phyloP scores from a whole-genome alignment of 2,329 filamentous ascomycete species.

The Neopestalotiopsis sp. region DNA sequence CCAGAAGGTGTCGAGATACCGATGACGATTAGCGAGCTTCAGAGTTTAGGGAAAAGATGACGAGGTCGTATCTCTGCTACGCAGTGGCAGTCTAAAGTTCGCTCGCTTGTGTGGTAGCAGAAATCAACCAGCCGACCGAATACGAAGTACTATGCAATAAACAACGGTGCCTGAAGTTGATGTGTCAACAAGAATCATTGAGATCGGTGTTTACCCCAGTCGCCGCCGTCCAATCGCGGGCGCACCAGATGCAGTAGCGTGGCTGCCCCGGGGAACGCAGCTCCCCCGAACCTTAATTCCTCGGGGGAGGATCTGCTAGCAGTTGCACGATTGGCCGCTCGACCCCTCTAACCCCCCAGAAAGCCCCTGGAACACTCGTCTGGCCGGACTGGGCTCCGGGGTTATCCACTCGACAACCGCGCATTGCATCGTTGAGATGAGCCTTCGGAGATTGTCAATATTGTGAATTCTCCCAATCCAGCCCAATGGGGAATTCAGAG shows the following conservation, averaged over 20 bases:
- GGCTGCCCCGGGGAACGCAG: conserved; percentile 2
- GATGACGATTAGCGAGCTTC: background rate
- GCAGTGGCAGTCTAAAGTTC: background rate
- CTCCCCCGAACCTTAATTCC: background rate
- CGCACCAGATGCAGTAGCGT: background rate
- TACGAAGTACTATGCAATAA: background rate
- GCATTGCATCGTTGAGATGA: background rate
- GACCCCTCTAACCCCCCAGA: background rate
- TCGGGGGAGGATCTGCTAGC: background rate
- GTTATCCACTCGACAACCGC: background rate
- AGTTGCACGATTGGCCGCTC: background rate
- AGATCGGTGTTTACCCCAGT: conserved; percentile 17
- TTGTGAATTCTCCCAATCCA: background rate
- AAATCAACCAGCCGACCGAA: background rate
- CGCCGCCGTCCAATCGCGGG: background rate
- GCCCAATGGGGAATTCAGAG: background rate
- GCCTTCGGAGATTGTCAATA: background rate
- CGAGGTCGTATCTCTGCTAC: background rate
- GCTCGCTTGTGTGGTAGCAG: background rate
- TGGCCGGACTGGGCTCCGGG: background rate
- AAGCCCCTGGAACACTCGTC: background rate
- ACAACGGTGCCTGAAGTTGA: background rate
- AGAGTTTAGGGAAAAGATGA: background rate
- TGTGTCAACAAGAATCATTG: conserved; percentile 14
- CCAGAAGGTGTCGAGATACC: background rate